Percentiles rank a stretch among this genome's conserved stretches.
These are phyloP conservation scores for Moricandia arvensis DNA, from an alignment of 345 rosid genomes.

Conservation along the genomic window DNA sequence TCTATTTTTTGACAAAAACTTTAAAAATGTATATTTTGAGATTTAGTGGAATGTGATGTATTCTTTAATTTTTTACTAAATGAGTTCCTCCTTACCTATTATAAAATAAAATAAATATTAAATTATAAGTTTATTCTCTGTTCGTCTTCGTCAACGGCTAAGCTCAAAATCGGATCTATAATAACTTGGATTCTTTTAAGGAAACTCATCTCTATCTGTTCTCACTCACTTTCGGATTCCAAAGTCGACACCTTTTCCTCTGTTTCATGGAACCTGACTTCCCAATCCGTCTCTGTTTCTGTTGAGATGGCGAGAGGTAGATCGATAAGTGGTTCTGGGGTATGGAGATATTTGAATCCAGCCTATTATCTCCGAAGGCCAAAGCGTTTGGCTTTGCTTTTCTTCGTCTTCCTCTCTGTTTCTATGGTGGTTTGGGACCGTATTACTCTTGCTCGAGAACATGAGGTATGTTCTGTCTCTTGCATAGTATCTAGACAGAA, in stretches of 20 bases:
- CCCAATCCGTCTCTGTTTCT: slow-evolving; percentile 28
- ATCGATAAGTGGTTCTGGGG: slow-evolving; percentile 28
- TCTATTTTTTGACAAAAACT: no score
- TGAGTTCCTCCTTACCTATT: no score
- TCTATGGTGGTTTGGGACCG: slow-evolving; percentile 83
- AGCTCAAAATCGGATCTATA: slow-evolving; percentile 30
- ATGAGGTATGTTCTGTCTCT: slow-evolving; percentile 49
- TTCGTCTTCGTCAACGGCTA: slow-evolving; percentile 6
- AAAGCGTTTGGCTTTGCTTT: slow-evolving; percentile 64
- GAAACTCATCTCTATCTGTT: slow-evolving; percentile 11
- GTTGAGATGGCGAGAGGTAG: slow-evolving; percentile 39
- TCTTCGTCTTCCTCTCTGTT: slow-evolving; percentile 61
- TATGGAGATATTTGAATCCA: slow-evolving; percentile 67
- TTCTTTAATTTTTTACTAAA: no score
- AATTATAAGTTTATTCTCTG: not conserved
- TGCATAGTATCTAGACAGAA: not conserved
- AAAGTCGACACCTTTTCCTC: slow-evolving; percentile 25
- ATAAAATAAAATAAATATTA: no score
- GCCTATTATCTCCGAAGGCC: slow-evolving; percentile 74
- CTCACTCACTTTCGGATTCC: slow-evolving; percentile 1
- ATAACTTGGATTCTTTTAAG: not conserved
- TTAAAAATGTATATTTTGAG: no score
- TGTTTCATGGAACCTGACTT: slow-evolving; percentile 31
- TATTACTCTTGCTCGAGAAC: slow-evolving; percentile 67
- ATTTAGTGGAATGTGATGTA: no score